A percentile compares a stretch with the other conserved stretches of the same genome.
Conservation (phyloP, 306 rosid genomes). For the Boehmeria nivea region DNA sequence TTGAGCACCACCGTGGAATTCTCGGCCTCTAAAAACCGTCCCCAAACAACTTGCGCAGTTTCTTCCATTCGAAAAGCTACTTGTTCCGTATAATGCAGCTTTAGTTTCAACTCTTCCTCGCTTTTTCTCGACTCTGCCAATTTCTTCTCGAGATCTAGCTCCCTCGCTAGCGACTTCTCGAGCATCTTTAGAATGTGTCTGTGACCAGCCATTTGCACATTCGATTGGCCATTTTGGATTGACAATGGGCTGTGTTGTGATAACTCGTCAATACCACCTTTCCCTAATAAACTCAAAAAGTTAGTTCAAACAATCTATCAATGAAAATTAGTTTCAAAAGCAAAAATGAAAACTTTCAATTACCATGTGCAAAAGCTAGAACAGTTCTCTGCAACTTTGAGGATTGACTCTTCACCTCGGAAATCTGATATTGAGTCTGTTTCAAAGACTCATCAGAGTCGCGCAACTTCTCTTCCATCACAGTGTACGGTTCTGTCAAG, state of each 20-base stretch:
- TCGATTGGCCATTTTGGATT: conserved; percentile 41
- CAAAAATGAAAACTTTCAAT: conserved; percentile 36
- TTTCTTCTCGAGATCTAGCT: conserved; percentile 81
- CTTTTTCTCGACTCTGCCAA: conserved; percentile 61
- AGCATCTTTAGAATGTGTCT: conserved; percentile 77
- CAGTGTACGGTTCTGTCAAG: conserved; percentile 42
- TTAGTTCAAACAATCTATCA: conserved; percentile 18
- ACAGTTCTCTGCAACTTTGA: conserved; percentile 65
- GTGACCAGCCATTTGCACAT: conserved; percentile 51
- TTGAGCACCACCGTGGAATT: conserved; percentile 65
- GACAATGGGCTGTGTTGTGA: conserved; percentile 37
- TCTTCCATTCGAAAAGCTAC: conserved; percentile 74
- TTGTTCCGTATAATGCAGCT: conserved; percentile 77
- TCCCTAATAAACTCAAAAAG: conserved; percentile 46
- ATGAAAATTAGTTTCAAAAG: not conserved
- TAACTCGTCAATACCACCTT: conserved; percentile 35
- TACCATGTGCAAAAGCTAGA: conserved; percentile 43
- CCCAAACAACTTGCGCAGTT: conserved; percentile 88
- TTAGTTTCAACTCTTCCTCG: conserved; percentile 63
- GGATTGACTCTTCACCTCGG: conserved; percentile 67
- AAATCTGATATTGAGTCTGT: conserved; percentile 62
- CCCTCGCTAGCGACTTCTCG: conserved; percentile 83
- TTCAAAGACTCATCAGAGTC: conserved; percentile 66
- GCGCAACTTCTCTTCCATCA: conserved; percentile 59
- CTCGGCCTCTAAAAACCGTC: conserved; percentile 97